A percentile compares a stretch with the other conserved stretches of the same genome.
Evolutionary conservation across 148 eudicot genomes (phyloP).

Genomic region (Heliamphora exappendiculata): DNA sequence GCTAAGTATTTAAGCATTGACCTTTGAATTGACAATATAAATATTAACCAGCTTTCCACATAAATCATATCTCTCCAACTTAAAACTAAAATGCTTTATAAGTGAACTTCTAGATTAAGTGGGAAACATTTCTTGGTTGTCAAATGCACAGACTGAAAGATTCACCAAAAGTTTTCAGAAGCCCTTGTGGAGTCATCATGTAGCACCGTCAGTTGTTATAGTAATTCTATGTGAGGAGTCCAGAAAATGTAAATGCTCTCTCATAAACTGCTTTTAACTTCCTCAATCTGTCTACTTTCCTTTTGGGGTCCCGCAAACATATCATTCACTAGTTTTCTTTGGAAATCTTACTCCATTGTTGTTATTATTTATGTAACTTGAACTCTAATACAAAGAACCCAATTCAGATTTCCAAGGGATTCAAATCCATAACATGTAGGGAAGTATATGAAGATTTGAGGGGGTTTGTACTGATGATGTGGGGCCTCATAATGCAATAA

Average conservation of each 20-base stretch:
- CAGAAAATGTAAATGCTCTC: no score
- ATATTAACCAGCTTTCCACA: background rate
- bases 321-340: no score
- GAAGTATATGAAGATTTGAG: background rate
- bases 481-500: background rate
- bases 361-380: background rate
- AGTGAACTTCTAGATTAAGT: background rate
- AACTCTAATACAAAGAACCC: background rate
- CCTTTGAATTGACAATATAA: background rate
- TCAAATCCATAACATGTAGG: background rate
- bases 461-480: background rate
- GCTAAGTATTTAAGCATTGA: background rate
- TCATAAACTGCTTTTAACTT: background rate
- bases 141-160: background rate
- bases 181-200: background rate
- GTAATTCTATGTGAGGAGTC: background rate
- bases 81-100: no score
- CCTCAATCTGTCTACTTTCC: background rate
- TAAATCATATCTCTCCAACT: background rate
- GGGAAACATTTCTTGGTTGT: background rate
- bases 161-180: background rate
- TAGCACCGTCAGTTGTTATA: background rate
- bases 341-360: background rate
- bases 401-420: background rate
- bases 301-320: background rate